Base-by-base conservation (phyloP, 1,284 basidiomycete genomes). In the Serendipita sp. region DNA sequence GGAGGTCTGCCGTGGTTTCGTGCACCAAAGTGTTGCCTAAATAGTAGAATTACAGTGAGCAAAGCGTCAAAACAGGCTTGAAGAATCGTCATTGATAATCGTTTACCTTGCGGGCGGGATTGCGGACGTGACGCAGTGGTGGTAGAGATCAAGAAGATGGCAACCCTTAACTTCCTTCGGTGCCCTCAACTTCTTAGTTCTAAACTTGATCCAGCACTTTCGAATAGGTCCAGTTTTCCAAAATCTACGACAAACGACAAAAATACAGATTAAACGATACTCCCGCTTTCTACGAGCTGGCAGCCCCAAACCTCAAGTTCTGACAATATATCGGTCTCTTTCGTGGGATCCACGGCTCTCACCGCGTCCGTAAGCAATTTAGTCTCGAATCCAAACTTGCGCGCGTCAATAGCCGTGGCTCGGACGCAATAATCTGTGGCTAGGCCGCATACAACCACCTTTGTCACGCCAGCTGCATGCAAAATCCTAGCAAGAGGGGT, bases 361-460 rank as follows among this genome's bases (percentile, higher is more conserved):
- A 69, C 70, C n/a, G 67, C 74, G 55, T 74, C 74, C 61, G 69
- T 69, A 17, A 75, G 68, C 4, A 79, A 71, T 47, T 70, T 69
- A n/a, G 75, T 74, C 53, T 68, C 66, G 67, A 77, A 76, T 12
- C 76, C 76, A 42, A 75, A 75, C 67, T 75, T 75, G 66, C 68
- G 71, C 3, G 76, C 74, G 63, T 80, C 78, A 47, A 78, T 68
- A 34, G 77, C 78, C 2, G 75, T 77, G 12, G 67, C 69, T 34
- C 71, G 68, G 15, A 82, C 79, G 68, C 84, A 86, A 67, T 79
- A 84, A 69, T 85, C 84, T 15, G 80, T 79, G 47, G 84, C 84
- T 17, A 87, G 72, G 2, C 84, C 84, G 1, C 74, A 76, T 3
- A 85, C 74, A 42, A 81, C 77, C 6, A 84, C 75, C 60, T 74